phyloP scores from a whole-genome alignment of 2,329 filamentous ascomycete genomes.

The Neobulgaria alba region DNA sequence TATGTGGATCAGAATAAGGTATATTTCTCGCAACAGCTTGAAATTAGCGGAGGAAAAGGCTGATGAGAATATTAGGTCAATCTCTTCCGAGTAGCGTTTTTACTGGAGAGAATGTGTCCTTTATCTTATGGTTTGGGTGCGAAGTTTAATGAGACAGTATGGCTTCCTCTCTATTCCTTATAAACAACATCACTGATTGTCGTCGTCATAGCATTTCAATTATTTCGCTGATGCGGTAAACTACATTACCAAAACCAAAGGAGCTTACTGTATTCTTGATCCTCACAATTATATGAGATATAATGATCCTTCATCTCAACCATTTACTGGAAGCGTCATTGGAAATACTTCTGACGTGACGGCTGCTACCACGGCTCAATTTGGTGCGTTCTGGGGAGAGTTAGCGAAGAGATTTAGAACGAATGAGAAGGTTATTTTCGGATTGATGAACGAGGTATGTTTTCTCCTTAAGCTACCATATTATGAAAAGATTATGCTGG shows the following conservation, averaged over 20 bases:
- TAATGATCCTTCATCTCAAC: conserved; percentile 41
- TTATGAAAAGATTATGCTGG: too few relatives aligned
- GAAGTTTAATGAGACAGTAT: conserved; percentile 40
- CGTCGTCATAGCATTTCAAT: conserved; percentile 36
- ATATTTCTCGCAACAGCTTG: conserved; percentile 13
- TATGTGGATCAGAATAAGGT: conserved; percentile 39
- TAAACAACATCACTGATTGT: too few relatives aligned
- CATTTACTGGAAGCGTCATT: conserved; percentile 40
- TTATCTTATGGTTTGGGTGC: conserved; percentile 37
- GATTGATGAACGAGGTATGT: conserved; percentile 39
- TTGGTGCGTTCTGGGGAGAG: conserved; percentile 41
- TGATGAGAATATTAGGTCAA: conserved; percentile 28
- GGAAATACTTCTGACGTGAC: conserved; percentile 36
- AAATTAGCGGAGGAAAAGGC: neutral
- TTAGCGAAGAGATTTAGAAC: conserved; percentile 36
- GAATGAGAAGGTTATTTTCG: conserved; percentile 41
- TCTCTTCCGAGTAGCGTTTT: conserved; percentile 40
- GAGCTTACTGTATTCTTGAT: conserved; percentile 39
- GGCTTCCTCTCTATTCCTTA: too few relatives aligned
- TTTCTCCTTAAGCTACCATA: too few relatives aligned
- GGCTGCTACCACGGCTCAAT: conserved; percentile 39
- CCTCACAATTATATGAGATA: conserved; percentile 48
- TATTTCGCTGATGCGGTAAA: conserved; percentile 39
- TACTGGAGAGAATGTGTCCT: conserved; percentile 43
- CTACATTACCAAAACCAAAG: conserved; percentile 41